A percentile compares a stretch with the other conserved stretches of the same genome.
Evolutionary conservation across 73 alveolate genomes (phyloP).

Genomic region (Tetrahymena elliotti): DNA sequence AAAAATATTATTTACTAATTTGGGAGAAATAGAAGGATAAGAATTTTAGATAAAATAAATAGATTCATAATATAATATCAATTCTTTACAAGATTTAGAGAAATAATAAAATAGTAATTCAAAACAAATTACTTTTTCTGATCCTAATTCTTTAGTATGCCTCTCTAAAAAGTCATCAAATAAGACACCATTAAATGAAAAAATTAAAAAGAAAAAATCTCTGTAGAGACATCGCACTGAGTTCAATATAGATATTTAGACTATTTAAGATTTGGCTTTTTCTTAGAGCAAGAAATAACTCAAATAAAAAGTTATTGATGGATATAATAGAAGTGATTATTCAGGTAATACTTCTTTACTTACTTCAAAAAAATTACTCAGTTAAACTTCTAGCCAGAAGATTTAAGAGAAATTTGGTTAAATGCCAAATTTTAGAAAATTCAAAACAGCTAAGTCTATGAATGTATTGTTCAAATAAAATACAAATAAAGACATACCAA

Average conservation of each 20-base stretch:
- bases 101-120: not conserved
- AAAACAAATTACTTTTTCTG: too few relatives aligned
- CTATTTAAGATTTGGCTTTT: not conserved
- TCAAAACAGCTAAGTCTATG: not conserved
- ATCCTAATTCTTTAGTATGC: not conserved
- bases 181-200: not conserved
- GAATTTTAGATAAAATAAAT: not conserved
- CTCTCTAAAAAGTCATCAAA: not conserved
- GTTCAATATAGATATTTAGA: not conserved
- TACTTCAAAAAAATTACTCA: too few relatives aligned
- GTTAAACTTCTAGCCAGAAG: not conserved
- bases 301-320: not conserved
- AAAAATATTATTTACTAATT: too few relatives aligned
- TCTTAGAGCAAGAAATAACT: not conserved
- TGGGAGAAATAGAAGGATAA: not conserved
- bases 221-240: not conserved
- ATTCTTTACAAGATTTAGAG: not conserved
- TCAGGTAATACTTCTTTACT: not conserved
- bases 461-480: too few relatives aligned
- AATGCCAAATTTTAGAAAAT: not conserved
- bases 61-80: not conserved
- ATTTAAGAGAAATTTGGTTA: not conserved
- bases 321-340: not conserved
- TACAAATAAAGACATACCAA: not conserved
- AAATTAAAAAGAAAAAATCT: too few relatives aligned